These are phyloP conservation scores for Zalerion maritima DNA, from an alignment of 495 filamentous ascomycete genomes.

Conservation along the genomic window DNA sequence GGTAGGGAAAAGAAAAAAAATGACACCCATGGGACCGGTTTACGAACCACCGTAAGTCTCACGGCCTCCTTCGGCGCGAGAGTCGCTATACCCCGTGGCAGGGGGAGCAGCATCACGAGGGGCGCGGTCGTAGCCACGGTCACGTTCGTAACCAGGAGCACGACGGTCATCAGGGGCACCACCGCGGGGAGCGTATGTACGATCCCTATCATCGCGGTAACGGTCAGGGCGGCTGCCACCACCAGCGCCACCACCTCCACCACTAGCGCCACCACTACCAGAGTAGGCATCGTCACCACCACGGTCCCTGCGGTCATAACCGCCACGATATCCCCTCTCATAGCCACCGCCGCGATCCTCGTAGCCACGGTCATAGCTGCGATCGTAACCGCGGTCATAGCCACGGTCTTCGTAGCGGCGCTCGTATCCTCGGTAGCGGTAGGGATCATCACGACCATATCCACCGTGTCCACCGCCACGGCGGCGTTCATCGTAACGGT, in stretches of 20 bases:
- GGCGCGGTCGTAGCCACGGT: constrained; percentile 36
- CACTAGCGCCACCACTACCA: constrained; percentile 31
- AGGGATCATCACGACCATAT: constrained; percentile 41
- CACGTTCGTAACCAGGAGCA: constrained; percentile 37
- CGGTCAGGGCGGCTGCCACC: constrained; percentile 24
- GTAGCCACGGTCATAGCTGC: constrained; percentile 33
- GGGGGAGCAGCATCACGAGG: constrained; percentile 34
- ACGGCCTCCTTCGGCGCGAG: constrained; percentile 47
- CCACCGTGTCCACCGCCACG: constrained; percentile 34
- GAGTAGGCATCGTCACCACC: constrained; percentile 37
- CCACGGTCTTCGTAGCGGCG: constrained; percentile 27
- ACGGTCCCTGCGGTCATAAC: constrained; percentile 45
- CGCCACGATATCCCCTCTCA: constrained; percentile 36
- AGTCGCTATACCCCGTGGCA: constrained; percentile 37
- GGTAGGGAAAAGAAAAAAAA: too few relatives aligned
- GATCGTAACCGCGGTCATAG: constrained; percentile 38
- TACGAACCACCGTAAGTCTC: constrained; percentile 42
- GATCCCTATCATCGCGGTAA: constrained; percentile 28
- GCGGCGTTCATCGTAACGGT: constrained; percentile 33
- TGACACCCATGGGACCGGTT: too few relatives aligned
- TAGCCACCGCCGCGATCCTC: constrained; percentile 43
- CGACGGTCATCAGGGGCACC: constrained; percentile 37
- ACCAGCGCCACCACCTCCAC: constrained; percentile 21
- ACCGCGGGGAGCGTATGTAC: constrained; percentile 20
- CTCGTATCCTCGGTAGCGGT: constrained; percentile 21